phyloP scores from a whole-genome alignment of 371 early-diverging fungal genomes.

The Mortierella sp. region DNA sequence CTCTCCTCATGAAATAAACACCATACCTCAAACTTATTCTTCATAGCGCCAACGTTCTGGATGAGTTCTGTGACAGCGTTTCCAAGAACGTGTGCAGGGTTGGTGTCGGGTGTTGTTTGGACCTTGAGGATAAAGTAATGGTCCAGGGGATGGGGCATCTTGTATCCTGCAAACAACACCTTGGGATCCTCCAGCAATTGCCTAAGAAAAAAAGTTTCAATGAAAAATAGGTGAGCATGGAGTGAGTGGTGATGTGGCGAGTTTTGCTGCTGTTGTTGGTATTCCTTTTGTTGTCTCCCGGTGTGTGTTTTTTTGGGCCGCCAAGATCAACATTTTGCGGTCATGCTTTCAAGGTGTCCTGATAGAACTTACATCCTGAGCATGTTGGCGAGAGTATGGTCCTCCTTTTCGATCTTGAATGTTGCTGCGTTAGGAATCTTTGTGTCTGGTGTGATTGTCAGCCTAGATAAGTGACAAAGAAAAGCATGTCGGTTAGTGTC shows the following conservation, averaged over 20 bases:
- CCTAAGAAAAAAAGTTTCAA: conserved; percentile 60
- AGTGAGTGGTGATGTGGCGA: not conserved
- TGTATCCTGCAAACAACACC: conserved; percentile 98
- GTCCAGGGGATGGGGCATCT: conserved; percentile 98
- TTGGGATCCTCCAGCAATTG: conserved; percentile 92
- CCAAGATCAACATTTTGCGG: too few species aligned
- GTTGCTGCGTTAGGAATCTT: conserved; percentile 96
- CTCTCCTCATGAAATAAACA: too few species aligned
- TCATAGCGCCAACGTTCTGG: conserved; percentile 85
- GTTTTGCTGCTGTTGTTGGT: too few species aligned
- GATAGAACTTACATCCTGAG: conserved; percentile 82
- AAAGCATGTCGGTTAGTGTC: not conserved
- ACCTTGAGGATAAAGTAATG: conserved; percentile 92
- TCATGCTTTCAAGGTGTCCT: not conserved
- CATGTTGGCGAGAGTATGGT: conserved; percentile 97
- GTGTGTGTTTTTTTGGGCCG: too few species aligned
- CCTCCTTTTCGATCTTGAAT: conserved; percentile 95
- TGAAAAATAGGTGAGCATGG: not conserved
- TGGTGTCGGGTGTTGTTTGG: conserved; percentile 90
- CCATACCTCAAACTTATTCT: conserved; percentile 83
- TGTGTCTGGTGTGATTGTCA: conserved; percentile 89
- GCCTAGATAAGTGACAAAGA: conserved; percentile 62
- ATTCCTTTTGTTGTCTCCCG: too few species aligned
- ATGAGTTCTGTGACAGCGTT: conserved; percentile 85
- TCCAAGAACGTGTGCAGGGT: conserved; percentile 86